phyloP scores from a whole-genome alignment of 768 basidiomycete genomes.

The Phaeotremella fagi region DNA sequence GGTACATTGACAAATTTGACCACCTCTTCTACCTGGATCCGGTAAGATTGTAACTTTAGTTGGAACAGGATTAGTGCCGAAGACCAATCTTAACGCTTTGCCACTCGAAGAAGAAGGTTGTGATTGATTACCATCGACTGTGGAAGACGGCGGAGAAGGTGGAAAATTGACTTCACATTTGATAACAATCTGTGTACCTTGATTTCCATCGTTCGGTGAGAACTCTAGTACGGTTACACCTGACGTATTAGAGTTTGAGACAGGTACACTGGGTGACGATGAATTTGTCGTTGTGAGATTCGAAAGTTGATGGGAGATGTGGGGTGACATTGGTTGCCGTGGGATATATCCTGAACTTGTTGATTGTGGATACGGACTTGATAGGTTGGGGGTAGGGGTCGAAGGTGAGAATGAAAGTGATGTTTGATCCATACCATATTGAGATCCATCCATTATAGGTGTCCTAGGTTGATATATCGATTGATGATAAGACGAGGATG shows the following conservation, averaged over 20 bases:
- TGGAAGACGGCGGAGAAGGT: constrained; percentile 56
- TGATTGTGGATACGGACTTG: constrained; percentile 15
- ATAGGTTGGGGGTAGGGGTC: constrained; percentile 17
- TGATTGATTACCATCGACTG: constrained; percentile 61
- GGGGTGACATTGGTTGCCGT: constrained; percentile 2
- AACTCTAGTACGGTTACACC: constrained; percentile 55
- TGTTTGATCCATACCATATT: constrained; percentile 13
- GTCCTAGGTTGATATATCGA: constrained; percentile 1
- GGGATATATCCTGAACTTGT: constrained; percentile 5
- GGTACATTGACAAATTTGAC: constrained; percentile 44
- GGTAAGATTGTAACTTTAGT: constrained; percentile 57
- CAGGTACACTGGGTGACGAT: not conserved
- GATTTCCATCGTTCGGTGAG: constrained; percentile 61
- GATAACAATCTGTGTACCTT: constrained; percentile 62
- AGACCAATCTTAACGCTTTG: constrained; percentile 67
- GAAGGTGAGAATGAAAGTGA: constrained; percentile 8
- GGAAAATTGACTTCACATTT: constrained; percentile 58
- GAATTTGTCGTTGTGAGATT: not conserved
- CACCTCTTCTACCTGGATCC: constrained; percentile 58
- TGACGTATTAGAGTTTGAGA: not conserved
- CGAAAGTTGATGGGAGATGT: constrained; percentile 9
- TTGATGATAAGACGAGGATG: not conserved
- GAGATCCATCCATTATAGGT: constrained; percentile 7
- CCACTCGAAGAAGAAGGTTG: constrained; percentile 56
- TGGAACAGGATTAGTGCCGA: constrained; percentile 63